Evolutionary conservation across 2,329 filamentous ascomycete genomes (phyloP), one percentile per base, ranked within the genome.

Genomic region (Xylaria polymorpha): DNA sequence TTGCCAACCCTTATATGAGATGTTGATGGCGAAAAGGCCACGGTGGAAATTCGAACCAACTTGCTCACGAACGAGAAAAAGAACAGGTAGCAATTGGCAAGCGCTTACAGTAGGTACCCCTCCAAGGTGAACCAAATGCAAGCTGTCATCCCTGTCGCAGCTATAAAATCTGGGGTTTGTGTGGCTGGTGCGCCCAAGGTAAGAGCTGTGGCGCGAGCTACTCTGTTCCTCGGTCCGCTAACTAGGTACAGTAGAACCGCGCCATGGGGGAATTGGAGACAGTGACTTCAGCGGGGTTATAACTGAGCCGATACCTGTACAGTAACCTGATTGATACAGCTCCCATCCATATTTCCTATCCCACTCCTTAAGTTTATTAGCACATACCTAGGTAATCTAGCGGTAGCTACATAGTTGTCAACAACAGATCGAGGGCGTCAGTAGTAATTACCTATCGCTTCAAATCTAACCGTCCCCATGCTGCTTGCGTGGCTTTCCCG

Each of bases 11-110:
- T 44, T 62, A 7, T 61, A 39, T 55, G 39, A 41, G 37, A 32
- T 59, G 35, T 50, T 53, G 35, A 66, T 73, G 57, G 64, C 67
- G 67, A 80, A 83, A 77, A 84, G 82, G 82, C 82, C 82, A 84
- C 77, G 80, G 80, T 83, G 81, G 81, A 83, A 79, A 74, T 61
- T 59, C 44, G 37, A 59, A 10, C 43, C 48, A 61, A 25, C 60
- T 57, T 37, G 35, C 39, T 41, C 48, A 43, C 39, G 20, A 37
- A 4, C 39, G 48, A 56, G 9, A 35, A 64, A 72, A 68, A 68
- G 70, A 70, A 72, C 68, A 70, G 58, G 43, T 72, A 64, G 66
- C 65, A 65, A 61, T 61, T 68, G 61, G 58, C 8, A 41, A 39
- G 41, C n/a, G 35, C 20, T 51, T 64, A 59, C 68, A 3, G 25